Evolutionary conservation across 2,329 filamentous ascomycete species (phyloP).

Genomic region (Penicillium hesseltinei): DNA sequence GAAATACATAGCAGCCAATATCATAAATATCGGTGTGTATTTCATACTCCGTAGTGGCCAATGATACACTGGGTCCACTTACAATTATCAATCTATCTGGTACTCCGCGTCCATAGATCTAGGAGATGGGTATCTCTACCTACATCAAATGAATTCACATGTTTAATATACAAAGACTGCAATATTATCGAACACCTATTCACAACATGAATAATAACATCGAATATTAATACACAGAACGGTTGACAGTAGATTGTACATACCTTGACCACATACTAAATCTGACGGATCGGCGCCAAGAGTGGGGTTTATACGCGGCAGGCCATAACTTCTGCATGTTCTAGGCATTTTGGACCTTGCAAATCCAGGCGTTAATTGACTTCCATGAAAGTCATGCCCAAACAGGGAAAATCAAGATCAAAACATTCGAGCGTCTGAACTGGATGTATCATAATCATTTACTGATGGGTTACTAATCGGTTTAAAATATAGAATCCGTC

Average conservation of each 20-base stretch:
- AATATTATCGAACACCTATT: not conserved
- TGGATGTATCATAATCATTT: not conserved
- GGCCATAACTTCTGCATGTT: not conserved
- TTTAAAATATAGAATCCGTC: not conserved
- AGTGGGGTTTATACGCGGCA: slow-evolving; percentile 4
- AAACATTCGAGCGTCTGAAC: not conserved
- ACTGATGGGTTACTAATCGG: not conserved
- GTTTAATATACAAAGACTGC: not conserved
- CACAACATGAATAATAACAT: not conserved
- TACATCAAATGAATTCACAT: not conserved
- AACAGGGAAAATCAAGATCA: not conserved
- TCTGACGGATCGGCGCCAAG: slow-evolving; percentile 1
- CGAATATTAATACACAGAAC: not conserved
- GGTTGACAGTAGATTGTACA: not conserved
- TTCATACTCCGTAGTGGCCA: not conserved
- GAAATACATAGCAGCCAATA: not conserved
- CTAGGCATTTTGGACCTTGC: not conserved
- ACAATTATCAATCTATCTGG: not conserved
- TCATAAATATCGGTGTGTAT: not conserved
- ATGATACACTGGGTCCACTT: slow-evolving; percentile 1
- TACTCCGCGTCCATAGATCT: not conserved
- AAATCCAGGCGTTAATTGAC: not conserved
- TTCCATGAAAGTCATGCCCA: not conserved
- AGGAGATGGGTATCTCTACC: not conserved
- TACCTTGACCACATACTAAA: not conserved